phyloP scores from a whole-genome alignment of 2,329 filamentous ascomycete genomes.

The Trichophyton mentagrophytes region DNA sequence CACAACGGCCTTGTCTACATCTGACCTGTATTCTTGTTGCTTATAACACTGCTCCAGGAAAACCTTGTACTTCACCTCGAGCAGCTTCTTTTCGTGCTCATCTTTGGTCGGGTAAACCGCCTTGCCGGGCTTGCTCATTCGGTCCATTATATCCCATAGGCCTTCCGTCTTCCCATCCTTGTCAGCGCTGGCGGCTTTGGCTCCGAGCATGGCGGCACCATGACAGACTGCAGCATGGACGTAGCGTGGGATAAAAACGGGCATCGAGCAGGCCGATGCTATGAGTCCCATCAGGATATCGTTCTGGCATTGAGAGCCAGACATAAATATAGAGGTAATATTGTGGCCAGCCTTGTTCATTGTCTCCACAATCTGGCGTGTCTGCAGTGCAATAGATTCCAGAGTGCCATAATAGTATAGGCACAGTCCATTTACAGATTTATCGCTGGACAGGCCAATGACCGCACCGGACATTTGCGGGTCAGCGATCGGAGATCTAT shows the following conservation, averaged over 20 bases:
- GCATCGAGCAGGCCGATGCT: constrained; percentile 80
- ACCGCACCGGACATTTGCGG: constrained; percentile 83
- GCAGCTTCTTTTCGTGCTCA: constrained; percentile 59
- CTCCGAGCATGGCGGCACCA: constrained; percentile 95
- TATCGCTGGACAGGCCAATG: constrained; percentile 76
- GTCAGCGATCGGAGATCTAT: constrained; percentile 86
- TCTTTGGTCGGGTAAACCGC: constrained; percentile 65
- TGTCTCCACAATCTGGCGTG: constrained; percentile 80
- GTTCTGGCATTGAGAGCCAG: constrained; percentile 94
- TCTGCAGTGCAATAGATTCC: constrained; percentile 97
- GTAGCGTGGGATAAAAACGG: constrained; percentile 84
- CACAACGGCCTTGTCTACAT: constrained; percentile 53
- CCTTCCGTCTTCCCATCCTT: constrained; percentile 66
- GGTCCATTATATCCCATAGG: constrained; percentile 93
- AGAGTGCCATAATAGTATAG: constrained; percentile 91
- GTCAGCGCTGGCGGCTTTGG: constrained; percentile 83
- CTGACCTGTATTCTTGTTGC: constrained; percentile 68
- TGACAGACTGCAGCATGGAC: constrained; percentile 93
- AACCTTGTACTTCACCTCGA: constrained; percentile 86
- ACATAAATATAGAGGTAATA: constrained; percentile 96
- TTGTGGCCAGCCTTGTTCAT: constrained; percentile 87
- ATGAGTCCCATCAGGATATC: constrained; percentile 81
- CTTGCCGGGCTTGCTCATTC: constrained; percentile 87
- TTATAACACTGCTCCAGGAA: constrained; percentile 84
- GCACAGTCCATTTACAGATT: constrained; percentile 72